phyloP scores from a whole-genome alignment of 192 early-diverging fungal species.

The Bifiguratus adelaidae region DNA sequence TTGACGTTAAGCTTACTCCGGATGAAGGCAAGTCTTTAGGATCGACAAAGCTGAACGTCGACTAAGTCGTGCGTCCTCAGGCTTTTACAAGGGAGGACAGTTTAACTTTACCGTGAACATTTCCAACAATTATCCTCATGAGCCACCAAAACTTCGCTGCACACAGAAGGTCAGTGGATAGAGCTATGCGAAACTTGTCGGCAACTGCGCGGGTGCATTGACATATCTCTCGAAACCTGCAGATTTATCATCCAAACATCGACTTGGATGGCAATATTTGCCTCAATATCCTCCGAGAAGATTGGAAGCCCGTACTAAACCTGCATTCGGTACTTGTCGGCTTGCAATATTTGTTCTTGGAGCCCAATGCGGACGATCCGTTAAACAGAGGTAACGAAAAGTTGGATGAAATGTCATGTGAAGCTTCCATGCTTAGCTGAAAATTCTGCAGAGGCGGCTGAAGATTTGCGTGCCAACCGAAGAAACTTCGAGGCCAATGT shows the following conservation, averaged over 20 bases:
- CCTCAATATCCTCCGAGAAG: constrained; percentile 92
- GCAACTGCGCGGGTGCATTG: no score
- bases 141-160: constrained; percentile 87
- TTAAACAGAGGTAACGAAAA: constrained; percentile 72
- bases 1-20: constrained; percentile 72
- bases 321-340: constrained; percentile 86
- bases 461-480: constrained; percentile 61
- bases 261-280: constrained; percentile 95
- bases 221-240: no score
- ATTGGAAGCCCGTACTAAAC: constrained; percentile 98
- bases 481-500: constrained; percentile 69
- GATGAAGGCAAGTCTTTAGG: constrained; percentile 54
- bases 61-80: constrained; percentile 13
- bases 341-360: constrained; percentile 83
- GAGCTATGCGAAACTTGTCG: not conserved
- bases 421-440: not conserved
- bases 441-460: constrained; percentile 60
- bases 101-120: constrained; percentile 81
- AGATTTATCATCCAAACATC: constrained; percentile 98
- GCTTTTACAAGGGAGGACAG: constrained; percentile 75
- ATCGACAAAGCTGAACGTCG: not conserved
- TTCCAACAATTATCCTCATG: constrained; percentile 86
- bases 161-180: constrained; percentile 58
- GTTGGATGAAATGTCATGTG: not conserved
- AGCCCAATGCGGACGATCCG: constrained; percentile 95